Conservation (phyloP, 1,139 yeast genomes). For the Protomyces pachydermus region DNA sequence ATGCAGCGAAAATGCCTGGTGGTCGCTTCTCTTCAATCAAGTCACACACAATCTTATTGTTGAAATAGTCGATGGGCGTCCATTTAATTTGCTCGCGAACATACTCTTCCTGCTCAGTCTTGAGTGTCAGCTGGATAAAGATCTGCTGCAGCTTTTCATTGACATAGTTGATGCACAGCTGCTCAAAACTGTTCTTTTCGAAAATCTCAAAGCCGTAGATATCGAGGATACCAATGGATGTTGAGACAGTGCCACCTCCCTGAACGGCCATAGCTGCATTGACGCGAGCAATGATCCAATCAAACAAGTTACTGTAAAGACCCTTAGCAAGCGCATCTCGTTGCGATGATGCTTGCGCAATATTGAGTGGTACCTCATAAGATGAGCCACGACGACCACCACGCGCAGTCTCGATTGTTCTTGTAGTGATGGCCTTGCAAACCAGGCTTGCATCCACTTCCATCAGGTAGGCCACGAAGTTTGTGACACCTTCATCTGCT, state of each 20-base stretch:
- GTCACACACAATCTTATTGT: conserved; percentile 95
- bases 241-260: conserved; percentile 29
- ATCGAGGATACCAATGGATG: conserved; percentile 89
- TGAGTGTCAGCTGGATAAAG: conserved; percentile 87
- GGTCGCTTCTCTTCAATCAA: conserved; percentile 91
- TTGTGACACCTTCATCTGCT: conserved; percentile 80
- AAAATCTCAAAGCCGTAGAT: conserved; percentile 98
- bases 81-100: conserved; percentile 92
- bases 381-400: conserved; percentile 87
- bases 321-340: conserved; percentile 96
- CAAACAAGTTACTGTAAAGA: conserved; percentile 83
- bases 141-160: conserved; percentile 96
- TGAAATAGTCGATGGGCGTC: conserved; percentile 96
- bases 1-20: conserved; percentile 93
- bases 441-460: conserved; percentile 70
- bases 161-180: conserved; percentile 92
- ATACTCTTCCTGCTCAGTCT: conserved; percentile 96
- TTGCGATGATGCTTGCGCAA: conserved; percentile 89
- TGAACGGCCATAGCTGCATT: conserved; percentile 65
- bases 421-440: conserved; percentile 64
- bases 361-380: conserved; percentile 88
- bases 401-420: conserved; percentile 75
- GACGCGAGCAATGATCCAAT: conserved; percentile 96
- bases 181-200: conserved; percentile 94
- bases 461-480: conserved; percentile 85